Conservation (phyloP, 306 rosid species). For the Dalbergia cultrata region DNA sequence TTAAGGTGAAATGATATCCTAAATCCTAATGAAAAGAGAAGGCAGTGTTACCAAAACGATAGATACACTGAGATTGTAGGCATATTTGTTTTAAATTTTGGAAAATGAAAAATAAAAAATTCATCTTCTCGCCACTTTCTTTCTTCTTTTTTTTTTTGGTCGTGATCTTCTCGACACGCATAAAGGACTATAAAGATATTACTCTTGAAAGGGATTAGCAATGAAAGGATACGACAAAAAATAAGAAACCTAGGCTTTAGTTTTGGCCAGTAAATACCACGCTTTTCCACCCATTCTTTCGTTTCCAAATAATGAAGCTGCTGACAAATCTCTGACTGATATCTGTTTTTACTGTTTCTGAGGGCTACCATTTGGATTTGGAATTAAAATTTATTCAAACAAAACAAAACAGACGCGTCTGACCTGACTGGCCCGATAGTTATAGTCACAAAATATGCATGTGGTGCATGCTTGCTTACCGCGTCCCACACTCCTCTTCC, state of each 20-base stretch:
- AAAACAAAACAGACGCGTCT: conserved; percentile 55
- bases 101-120: no score
- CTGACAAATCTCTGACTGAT: conserved; percentile 49
- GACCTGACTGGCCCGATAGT: conserved; percentile 58
- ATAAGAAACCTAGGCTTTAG: background rate
- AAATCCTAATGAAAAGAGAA: background rate
- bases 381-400: conserved; percentile 47
- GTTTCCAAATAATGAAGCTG: conserved; percentile 47
- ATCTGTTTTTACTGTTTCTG: background rate
- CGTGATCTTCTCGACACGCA: no score
- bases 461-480: conserved; percentile 65
- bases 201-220: background rate
- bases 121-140: no score
- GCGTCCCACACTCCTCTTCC: conserved; percentile 53
- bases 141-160: no score
- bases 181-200: background rate
- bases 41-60: background rate
- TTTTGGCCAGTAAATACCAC: conserved; percentile 21
- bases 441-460: conserved; percentile 83
- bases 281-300: conserved; percentile 14
- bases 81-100: no score
- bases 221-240: background rate
- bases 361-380: no score
- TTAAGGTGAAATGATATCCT: background rate
- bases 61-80: no score